Evolutionary conservation across 768 basidiomycete genomes (phyloP), one percentile per base, ranked within the genome.

Genomic region (Naematelia encephala): DNA sequence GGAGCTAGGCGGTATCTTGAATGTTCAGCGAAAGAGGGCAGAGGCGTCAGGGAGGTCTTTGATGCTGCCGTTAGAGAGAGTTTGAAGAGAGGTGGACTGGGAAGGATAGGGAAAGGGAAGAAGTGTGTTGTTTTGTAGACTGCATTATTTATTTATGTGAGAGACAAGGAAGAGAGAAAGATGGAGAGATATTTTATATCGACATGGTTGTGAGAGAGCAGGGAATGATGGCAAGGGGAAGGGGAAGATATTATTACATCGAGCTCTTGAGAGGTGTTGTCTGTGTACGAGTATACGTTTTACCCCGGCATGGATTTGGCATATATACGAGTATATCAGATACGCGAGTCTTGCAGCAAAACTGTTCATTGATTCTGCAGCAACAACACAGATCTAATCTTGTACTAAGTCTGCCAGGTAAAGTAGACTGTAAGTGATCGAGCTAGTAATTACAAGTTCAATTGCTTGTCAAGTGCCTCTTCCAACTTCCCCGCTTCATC

Each of bases 21-120:
- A 77, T 98, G 96, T 78, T 89, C 87, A 29, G 90, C 93, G 47
- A 97, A 94, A 80, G 86, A 85, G n/a, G 90, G 92, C 3, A 80
- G 79, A 14, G 91, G 91, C 49, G 90, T 98, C 45, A 86, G 89
- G 63, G 91, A 93, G 47, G 93, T 98, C 34, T 98, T 99, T 77
- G 82, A 86, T 42, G 82, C 87, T 13, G 96, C 96, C 4, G 79
- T 98, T 60, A 84, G 84, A 76, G 91, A 97, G 80, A 90, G 90
- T 71, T 83, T 97, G 85, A 63, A 51, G 52, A 86, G 82, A 64
- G 85, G 87, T 19, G 81, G 83, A 52, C 88, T 88, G 86, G 84
- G 85, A 28, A 86, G 87, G 79, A 85, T 83, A 66, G 82, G 84
- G 49, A 86, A 82, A 76, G 80, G 84, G 72, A 82, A 82, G 78